Percentiles rank a stretch among this genome's conserved stretches.
These are phyloP conservation scores for Kluyveromyces starmeri DNA, from an alignment of 805 yeast genomes.

Conservation along the genomic window DNA sequence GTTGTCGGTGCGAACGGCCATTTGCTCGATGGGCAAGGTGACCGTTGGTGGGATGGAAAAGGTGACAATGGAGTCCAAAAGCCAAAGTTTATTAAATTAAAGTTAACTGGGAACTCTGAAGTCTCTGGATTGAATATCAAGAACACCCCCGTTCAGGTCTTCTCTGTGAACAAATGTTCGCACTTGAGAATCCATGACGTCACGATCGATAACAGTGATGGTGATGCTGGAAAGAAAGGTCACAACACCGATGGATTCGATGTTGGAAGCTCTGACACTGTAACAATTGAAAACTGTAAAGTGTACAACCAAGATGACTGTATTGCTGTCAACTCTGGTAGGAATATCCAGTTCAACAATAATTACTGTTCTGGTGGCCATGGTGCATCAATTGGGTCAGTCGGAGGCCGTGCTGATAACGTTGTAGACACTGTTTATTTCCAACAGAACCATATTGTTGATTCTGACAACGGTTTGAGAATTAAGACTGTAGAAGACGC, in stretches of 20 bases:
- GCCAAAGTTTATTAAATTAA: slow-evolving; percentile 12
- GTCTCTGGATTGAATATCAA: slow-evolving; percentile 10
- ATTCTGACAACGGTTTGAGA: slow-evolving; percentile 12
- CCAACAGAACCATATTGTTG: slow-evolving; percentile 6
- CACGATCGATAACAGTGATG: slow-evolving; percentile 9
- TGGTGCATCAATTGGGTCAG: slow-evolving; percentile 15
- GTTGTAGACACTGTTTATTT: slow-evolving; percentile 9
- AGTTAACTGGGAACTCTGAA: slow-evolving; percentile 6
- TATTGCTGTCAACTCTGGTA: slow-evolving; percentile 14
- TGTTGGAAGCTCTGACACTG: slow-evolving; percentile 8
- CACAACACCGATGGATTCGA: slow-evolving; percentile 16
- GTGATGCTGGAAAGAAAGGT: slow-evolving; percentile 9
- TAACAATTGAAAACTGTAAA: slow-evolving; percentile 8
- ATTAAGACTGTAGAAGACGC: slow-evolving; percentile 13
- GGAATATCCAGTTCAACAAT: slow-evolving; percentile 8
- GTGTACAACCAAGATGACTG: slow-evolving; percentile 15
- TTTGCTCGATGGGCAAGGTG: slow-evolving; percentile 12
- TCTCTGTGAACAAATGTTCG: slow-evolving; percentile 7
- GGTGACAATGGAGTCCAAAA: slow-evolving; percentile 12
- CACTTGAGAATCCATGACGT: slow-evolving; percentile 7
- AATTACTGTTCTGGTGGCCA: slow-evolving; percentile 14
- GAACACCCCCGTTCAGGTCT: slow-evolving; percentile 11
- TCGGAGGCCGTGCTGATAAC: slow-evolving; percentile 12
- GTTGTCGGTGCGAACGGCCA: slow-evolving; percentile 13
- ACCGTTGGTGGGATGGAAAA: slow-evolving; percentile 14